A percentile compares a stretch with the other conserved stretches of the same genome.
These are phyloP conservation scores for Stagonosporopsis rhizophila DNA, from an alignment of 2,329 filamentous ascomycete species.

Conservation along the genomic window DNA sequence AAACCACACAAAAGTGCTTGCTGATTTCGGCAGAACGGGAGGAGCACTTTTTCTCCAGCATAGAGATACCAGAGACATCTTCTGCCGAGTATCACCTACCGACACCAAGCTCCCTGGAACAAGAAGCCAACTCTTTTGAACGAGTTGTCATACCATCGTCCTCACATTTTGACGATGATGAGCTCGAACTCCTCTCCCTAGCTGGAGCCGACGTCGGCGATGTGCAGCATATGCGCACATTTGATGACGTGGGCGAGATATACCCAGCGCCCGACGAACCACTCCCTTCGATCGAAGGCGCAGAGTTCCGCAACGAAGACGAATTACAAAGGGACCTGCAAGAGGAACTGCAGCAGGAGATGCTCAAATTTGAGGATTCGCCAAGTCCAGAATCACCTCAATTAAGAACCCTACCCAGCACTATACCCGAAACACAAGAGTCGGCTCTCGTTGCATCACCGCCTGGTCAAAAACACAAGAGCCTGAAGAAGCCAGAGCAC, in stretches of 20 bases:
- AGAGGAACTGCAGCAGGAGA: constrained; percentile 23
- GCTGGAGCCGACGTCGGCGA: constrained; percentile 24
- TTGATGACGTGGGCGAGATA: constrained; percentile 10
- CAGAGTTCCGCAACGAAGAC: constrained; percentile 24
- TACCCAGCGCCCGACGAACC: constrained; percentile 27
- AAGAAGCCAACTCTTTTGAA: constrained; percentile 14
- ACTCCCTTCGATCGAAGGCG: constrained; percentile 34
- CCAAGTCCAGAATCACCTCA: not conserved
- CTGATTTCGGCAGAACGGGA: not conserved
- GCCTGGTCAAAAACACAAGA: not conserved
- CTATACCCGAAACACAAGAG: constrained; percentile 11
- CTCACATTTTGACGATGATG: constrained; percentile 36
- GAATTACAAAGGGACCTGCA: constrained; percentile 9
- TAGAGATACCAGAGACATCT: constrained; percentile 8
- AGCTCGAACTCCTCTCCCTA: constrained; percentile 37
- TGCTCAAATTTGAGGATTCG: constrained; percentile 9
- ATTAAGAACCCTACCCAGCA: constrained; percentile 11
- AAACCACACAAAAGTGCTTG: not conserved
- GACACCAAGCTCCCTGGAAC: constrained; percentile 38
- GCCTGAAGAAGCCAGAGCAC: not conserved
- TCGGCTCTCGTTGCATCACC: not conserved
- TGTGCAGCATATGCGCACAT: constrained; percentile 1
- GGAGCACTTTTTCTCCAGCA: constrained; percentile 14
- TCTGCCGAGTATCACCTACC: constrained; percentile 32
- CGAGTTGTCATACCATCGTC: constrained; percentile 21